Base-by-base conservation (phyloP, 345 rosid genomes). In the Hypericum androsaemum region DNA sequence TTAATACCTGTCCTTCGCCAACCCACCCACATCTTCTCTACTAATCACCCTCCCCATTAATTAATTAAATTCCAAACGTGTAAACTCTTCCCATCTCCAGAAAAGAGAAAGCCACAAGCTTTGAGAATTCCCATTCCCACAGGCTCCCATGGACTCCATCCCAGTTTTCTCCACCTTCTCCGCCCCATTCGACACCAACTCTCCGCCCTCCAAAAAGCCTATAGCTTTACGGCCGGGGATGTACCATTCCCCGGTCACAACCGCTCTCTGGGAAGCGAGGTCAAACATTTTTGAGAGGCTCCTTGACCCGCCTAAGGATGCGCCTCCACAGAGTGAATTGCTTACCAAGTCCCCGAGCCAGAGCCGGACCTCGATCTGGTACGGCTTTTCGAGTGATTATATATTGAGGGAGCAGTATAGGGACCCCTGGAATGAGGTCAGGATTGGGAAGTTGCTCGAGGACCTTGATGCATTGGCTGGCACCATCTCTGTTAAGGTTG, bases 391-490 rank as follows among this genome's bases (percentile, higher is more conserved):
- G 10, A 54, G 73, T 57, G 94, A 88, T 62, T 75, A 65, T 60
- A 77, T 77, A 4, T 65, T 84, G 46, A 67, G 96, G 13, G 94
- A 88, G 70, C 94, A 84, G 70, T 88, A 88, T 52, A 67, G 89
- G 51, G 94, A 88, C 75, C 89, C 94, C 12, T 84, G 96, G 89
- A 84, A 84, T 69, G 96, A 88, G 73, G 88, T 88, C 60, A 67
- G 96, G 35, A 75, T 88, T 43, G 94, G 94, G 50, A 88, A 80
- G 45, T 65, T 88, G 82, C 88, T 84, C 10, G 94, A 88, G 67
- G 96, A 88, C 59, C 94, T 84, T 62, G 96, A 88, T 74, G 94
- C 94, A 65, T 77, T 84, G 47, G 94, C 94, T 39, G 94, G 94
- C 55, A 78, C 94, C 59, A 88, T 88, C 66, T 84, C 96, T 12